A percentile compares a stretch with the other conserved stretches of the same genome.
Evolutionary conservation across 805 yeast genomes (phyloP).

Genomic region (Saturnispora serradocipensis): DNA sequence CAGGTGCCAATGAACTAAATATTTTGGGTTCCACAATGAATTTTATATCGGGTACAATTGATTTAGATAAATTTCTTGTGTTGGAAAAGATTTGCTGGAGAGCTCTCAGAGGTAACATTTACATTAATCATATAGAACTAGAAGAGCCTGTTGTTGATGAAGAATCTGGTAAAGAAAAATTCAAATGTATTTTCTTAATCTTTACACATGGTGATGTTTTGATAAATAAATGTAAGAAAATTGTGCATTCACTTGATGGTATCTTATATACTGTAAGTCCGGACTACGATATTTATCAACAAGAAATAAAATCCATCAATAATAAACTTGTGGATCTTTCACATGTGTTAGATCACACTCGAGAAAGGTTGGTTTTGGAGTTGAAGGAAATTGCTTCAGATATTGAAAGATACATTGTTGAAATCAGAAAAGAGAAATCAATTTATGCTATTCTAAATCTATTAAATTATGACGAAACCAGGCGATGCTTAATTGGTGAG

Average conservation of each 20-base stretch:
- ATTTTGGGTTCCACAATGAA: slow-evolving; percentile 30
- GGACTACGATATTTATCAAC: slow-evolving; percentile 32
- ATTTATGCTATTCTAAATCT: slow-evolving; percentile 70
- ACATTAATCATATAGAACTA: slow-evolving; percentile 66
- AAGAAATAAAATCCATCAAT: slow-evolving; percentile 43
- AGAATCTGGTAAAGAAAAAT: slow-evolving; percentile 42
- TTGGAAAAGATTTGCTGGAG: slow-evolving; percentile 87
- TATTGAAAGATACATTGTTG: slow-evolving; percentile 63
- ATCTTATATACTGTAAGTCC: slow-evolving; percentile 52
- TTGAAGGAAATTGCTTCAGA: slow-evolving; percentile 69
- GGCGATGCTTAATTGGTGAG: slow-evolving; percentile 84
- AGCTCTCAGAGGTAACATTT: slow-evolving; percentile 84
- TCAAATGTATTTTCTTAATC: slow-evolving; percentile 75
- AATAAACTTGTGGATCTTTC: slow-evolving; percentile 29
- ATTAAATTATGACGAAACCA: slow-evolving; percentile 72
- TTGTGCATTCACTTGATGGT: slow-evolving; percentile 87
- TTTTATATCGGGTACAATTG: slow-evolving; percentile 74
- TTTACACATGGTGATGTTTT: slow-evolving; percentile 85
- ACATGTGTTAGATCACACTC: slow-evolving; percentile 55
- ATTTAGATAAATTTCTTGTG: slow-evolving; percentile 55
- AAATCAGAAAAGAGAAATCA: slow-evolving; percentile 70
- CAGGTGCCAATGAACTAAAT: slow-evolving; percentile 30
- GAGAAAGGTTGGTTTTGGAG: slow-evolving; percentile 66
- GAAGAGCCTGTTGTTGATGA: slow-evolving; percentile 57
- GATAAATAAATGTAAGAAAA: slow-evolving; percentile 58